These are phyloP conservation scores for Phoma herbarum DNA, from an alignment of 2,329 filamentous ascomycete species.

Conservation along the genomic window DNA sequence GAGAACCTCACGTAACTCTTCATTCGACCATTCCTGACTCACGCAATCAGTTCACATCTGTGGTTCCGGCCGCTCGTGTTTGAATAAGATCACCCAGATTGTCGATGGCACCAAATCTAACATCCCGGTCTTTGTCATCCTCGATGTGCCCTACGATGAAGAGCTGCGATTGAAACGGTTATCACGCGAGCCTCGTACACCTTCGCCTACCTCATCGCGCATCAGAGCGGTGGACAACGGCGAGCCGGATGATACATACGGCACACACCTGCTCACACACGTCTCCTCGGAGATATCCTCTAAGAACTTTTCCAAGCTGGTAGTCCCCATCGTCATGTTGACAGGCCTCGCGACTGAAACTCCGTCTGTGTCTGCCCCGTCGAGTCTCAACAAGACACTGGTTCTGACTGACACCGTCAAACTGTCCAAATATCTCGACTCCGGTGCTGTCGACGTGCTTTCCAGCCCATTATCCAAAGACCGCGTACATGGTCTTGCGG, in stretches of 20 bases:
- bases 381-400: slow-evolving; percentile 46
- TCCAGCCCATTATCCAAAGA: slow-evolving; percentile 79
- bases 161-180: slow-evolving; percentile 52
- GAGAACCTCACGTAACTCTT: slow-evolving; percentile 7
- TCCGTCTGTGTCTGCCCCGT: slow-evolving; percentile 43
- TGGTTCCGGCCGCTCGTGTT: slow-evolving; percentile 50
- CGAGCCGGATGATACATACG: slow-evolving; percentile 55
- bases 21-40: slow-evolving; percentile 12
- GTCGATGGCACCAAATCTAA: slow-evolving; percentile 44
- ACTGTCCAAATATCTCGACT: slow-evolving; percentile 79
- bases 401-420: slow-evolving; percentile 60
- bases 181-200: slow-evolving; percentile 53
- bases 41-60: slow-evolving; percentile 51
- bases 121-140: slow-evolving; percentile 53
- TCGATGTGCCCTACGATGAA: slow-evolving; percentile 56
- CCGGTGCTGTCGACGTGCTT: slow-evolving; percentile 86
- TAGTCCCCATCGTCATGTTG: slow-evolving; percentile 54
- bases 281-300: slow-evolving; percentile 54
- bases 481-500: slow-evolving; percentile 76
- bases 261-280: slow-evolving; percentile 54
- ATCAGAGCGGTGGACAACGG: slow-evolving; percentile 40
- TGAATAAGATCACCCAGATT: slow-evolving; percentile 49
- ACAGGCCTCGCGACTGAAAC: slow-evolving; percentile 50
- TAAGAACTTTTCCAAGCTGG: slow-evolving; percentile 50
- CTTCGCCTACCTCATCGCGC: slow-evolving; percentile 51